These are phyloP conservation scores for Schizochytrium sp. DNA, from an alignment of 108 stramenopile species.

Conservation along the genomic window DNA sequence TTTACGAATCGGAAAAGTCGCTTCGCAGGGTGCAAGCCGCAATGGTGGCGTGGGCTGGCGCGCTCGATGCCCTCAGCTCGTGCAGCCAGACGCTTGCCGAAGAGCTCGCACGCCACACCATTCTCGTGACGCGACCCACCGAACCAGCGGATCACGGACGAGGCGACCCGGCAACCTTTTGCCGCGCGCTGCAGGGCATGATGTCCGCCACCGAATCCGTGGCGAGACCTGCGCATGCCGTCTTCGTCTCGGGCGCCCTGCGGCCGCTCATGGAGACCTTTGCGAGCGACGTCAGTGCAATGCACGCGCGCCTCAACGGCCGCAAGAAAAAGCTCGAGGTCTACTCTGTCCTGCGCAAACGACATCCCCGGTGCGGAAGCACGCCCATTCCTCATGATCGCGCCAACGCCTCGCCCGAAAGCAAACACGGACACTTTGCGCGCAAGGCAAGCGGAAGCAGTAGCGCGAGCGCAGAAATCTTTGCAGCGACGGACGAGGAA, in stretches of 20 bases:
- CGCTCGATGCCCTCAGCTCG: neutral
- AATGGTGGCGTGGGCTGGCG: conserved; percentile 5
- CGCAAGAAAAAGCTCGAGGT: neutral
- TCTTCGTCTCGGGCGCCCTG: neutral
- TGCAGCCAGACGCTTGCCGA: conserved; percentile 10
- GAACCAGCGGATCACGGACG: neutral
- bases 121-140: neutral
- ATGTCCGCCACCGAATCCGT: neutral
- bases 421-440: neutral
- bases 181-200: neutral
- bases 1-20: neutral
- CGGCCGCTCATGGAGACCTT: neutral
- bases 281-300: neutral
- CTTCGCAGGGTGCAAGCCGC: neutral
- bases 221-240: neutral
- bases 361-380: neutral
- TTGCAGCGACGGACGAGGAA: neutral
- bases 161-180: neutral
- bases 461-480: neutral
- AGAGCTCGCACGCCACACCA: conserved; percentile 3
- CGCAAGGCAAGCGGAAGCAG: neutral
- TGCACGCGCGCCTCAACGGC: neutral
- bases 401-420: neutral
- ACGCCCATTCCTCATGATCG: neutral
- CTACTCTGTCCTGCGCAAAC: neutral